A percentile compares a stretch with the other conserved stretches of the same genome.
phyloP scores from a whole-genome alignment of 2,329 filamentous ascomycete genomes.

The Mycogone perniciosa region DNA sequence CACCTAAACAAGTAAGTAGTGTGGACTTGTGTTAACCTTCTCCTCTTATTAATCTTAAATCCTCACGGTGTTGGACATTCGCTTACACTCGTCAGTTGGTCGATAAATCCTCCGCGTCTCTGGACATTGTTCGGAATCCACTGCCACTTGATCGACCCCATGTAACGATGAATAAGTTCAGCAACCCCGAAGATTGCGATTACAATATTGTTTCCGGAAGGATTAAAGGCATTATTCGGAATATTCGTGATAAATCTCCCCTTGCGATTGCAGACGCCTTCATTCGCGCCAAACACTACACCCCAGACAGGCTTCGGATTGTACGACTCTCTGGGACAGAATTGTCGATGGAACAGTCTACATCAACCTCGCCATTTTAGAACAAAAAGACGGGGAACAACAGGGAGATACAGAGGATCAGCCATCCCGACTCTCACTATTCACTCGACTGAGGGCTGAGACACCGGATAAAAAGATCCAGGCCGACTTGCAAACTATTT shows the following conservation, averaged over 20 bases:
- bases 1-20: too few relatives aligned
- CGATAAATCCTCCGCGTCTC: constrained; percentile 17
- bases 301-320: constrained; percentile 22
- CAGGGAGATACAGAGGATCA: too few relatives aligned
- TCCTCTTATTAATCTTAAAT: not conserved
- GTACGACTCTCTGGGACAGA: constrained; percentile 28
- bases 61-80: too few relatives aligned
- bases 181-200: too few relatives aligned
- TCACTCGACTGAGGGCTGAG: constrained; percentile 22
- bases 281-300: constrained; percentile 21
- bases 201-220: constrained; percentile 7
- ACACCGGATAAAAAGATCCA: constrained; percentile 17
- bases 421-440: too few relatives aligned
- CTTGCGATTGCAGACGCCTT: too few relatives aligned
- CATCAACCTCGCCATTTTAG: constrained; percentile 34
- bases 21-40: not conserved
- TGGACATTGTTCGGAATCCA: constrained; percentile 20
- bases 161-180: not conserved
- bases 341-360: constrained; percentile 31
- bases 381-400: constrained; percentile 14
- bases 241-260: too few relatives aligned
- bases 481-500: constrained; percentile 22
- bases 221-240: too few relatives aligned
- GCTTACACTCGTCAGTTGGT: constrained; percentile 18
- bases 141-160: constrained; percentile 20